These are phyloP conservation scores for Yamadazyma dendronema DNA, from an alignment of 1,139 yeast genomes.

Conservation along the genomic window DNA sequence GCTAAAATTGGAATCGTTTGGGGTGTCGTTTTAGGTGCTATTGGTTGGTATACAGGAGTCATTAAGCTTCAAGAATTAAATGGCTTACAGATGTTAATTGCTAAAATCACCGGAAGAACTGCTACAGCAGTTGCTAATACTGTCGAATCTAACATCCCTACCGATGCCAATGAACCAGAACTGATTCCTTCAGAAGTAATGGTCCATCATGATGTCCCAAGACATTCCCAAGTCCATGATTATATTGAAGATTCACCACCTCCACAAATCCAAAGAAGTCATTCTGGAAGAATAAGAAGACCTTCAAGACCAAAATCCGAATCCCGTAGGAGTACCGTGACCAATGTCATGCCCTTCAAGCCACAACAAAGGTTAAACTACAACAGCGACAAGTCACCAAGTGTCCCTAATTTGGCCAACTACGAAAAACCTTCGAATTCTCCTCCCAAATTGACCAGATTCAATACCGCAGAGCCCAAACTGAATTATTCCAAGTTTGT, in stretches of 20 bases:
- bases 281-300: conserved; percentile 5
- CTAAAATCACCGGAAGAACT: neutral
- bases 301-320: conserved; percentile 4
- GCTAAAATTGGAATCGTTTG: conserved; percentile 25
- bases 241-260: conserved; percentile 7
- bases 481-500: conserved; percentile 15
- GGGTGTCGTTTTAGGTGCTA: conserved; percentile 25
- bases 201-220: neutral
- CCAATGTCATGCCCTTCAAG: conserved; percentile 26
- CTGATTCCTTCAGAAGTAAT: neutral
- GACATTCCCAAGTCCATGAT: conserved; percentile 4
- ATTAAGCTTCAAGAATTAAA: conserved; percentile 23
- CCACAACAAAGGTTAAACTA: conserved; percentile 12
- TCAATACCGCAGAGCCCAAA: conserved; percentile 15
- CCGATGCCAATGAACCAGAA: neutral
- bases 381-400: conserved; percentile 12
- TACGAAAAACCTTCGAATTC: conserved; percentile 6
- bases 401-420: conserved; percentile 20
- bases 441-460: conserved; percentile 13
- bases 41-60: conserved; percentile 33
- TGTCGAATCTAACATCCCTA: neutral
- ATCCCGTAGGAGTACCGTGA: conserved; percentile 20
- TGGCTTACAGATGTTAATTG: neutral
- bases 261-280: conserved; percentile 8
- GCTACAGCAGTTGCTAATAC: neutral